Percentiles rank a stretch among this genome's conserved stretches.
These are phyloP conservation scores for Leersia perrieri DNA, from an alignment of 176 grass and related monocot species.

Conservation along the genomic window DNA sequence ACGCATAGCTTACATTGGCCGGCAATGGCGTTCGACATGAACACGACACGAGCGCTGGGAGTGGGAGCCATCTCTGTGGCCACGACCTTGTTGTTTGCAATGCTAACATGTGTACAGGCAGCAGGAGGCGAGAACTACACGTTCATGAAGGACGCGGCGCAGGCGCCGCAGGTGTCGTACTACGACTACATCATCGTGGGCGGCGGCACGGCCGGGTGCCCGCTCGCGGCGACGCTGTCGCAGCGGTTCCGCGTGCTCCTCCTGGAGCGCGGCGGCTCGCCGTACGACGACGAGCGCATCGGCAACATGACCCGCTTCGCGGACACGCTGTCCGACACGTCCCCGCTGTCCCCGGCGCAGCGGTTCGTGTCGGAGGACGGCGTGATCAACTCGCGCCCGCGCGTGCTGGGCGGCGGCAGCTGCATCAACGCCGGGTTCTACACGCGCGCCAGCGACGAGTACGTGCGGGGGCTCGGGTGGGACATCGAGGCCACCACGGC, in stretches of 20 bases:
- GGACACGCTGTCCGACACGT: conserved; percentile 57
- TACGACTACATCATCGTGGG: conserved; percentile 92
- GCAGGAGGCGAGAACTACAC: conserved; percentile 39
- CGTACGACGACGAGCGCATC: conserved; percentile 66
- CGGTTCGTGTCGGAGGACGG: conserved; percentile 88
- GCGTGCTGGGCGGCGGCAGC: conserved; percentile 84
- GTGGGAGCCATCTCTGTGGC: neutral
- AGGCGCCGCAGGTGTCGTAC: conserved; percentile 50
- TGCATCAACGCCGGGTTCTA: conserved; percentile 94
- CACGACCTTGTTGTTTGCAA: neutral
- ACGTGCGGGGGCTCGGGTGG: conserved; percentile 48
- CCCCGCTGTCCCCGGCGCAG: conserved; percentile 54
- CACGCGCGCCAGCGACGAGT: conserved; percentile 57
- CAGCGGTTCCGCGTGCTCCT: conserved; percentile 58
- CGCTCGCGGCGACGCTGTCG: conserved; percentile 74
- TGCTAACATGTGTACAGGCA: neutral
- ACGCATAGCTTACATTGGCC: neutral
- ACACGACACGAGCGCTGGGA: neutral
- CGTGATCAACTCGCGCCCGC: conserved; percentile 67
- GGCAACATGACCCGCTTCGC: conserved; percentile 48
- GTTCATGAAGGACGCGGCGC: conserved; percentile 60
- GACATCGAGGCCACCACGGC: conserved; percentile 27
- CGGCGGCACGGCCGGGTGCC: conserved; percentile 84
- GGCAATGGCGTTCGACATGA: conserved; percentile 14
- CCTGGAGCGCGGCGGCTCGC: conserved; percentile 74